Evolutionary conservation across 352 stramenopile species (phyloP), one percentile per base, ranked within the genome.

Genomic region (Phytophthora pluvialis): DNA sequence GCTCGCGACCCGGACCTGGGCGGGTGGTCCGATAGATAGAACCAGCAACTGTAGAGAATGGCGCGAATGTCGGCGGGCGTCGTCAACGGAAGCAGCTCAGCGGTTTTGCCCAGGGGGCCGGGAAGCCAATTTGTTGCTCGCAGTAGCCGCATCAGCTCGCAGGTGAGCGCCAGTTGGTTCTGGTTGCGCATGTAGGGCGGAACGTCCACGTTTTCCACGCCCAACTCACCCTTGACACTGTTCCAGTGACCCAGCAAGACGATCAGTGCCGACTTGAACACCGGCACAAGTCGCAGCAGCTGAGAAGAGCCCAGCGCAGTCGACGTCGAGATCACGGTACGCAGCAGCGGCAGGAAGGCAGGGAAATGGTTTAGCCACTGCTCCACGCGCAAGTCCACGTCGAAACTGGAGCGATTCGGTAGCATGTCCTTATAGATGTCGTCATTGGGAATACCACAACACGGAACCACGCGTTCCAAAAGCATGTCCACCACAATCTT

Each of bases 291-390:
- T 1, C 83, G 85, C 18, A 88, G 47, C 43, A 77, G 40, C 45
- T 90, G 78, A 4, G 53, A 73, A 7, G 81, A 86, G 1, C 70
- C 55, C 3, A 88, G 57, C 0, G 70, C 72, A 16, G 67, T 72
- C 0, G 72, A 76, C 8, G 68, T 72, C n/a, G 70, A 52, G 32
- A 94, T 67, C 1, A 83, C 58, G 0, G 67, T 28, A 18, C 80
- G 80, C 26, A 93, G 31, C 29, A 95, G 54, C 35, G 77, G 78
- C 2, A 95, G 55, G 53, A 93, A 91, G 2, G 77, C 75, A 5
- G 87, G 87, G 52, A 89, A 95, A 56, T 93, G 87, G 53, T 92
- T 87, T 29, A 95, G 51, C 85, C 85, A 95, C 61, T 95, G 87
- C 66, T 95, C 87, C 5, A 93, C 78, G 7, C 87, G 81, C 21